Base-by-base conservation (phyloP, 1,284 basidiomycete genomes). In the Trichosporon coremiiforme region DNA sequence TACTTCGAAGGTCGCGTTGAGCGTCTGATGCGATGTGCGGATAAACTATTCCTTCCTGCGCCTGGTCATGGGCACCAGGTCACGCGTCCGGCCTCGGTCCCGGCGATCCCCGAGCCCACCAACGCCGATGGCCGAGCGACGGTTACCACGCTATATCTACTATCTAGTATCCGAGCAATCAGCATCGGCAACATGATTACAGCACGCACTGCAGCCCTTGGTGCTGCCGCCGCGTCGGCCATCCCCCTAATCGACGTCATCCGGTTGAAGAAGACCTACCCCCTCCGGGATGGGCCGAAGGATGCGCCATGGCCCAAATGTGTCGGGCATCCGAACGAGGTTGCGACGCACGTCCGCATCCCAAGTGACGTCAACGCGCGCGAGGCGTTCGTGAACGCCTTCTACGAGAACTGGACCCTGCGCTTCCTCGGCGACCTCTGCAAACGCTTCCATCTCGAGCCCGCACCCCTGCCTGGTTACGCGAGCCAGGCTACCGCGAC, bases 381-480 rank as follows among this genome's bases (percentile, higher is more conserved):
- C 47, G 47, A 53, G 47, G 47, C 47, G 8, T 53, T 53, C 20
- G 47, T 53, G 5, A 53, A 53, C 20, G 47, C 47, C 20, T 53
- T 53, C 47, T 53, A 53, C 47, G 4, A 53, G n/a, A 53, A 53
- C 47, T 53, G 47, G 47, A 53, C 47, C 47, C 47, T 53, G n/a
- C 47, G 47, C 20, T 22, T 53, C 8, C n/a, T 53, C 20, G 47
- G 47, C 20, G 47, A 53, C 47, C 47, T 53, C n/a, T 53, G 47
- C 47, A 2, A 15, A 3, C 47, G 47, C 47, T 53, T 53, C 47
- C 2, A 22, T 8, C 47, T 53, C 20, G 47, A 53, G 17, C 20
- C 47, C 8, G 47, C n/a, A 4, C 47, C 47, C 7, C 47, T 53
- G 13, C 47, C 47, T 20, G 47, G 47, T 1, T 53, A 53, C 47